phyloP scores from a whole-genome alignment of 345 rosid genomes.

The Camelina sativa region DNA sequence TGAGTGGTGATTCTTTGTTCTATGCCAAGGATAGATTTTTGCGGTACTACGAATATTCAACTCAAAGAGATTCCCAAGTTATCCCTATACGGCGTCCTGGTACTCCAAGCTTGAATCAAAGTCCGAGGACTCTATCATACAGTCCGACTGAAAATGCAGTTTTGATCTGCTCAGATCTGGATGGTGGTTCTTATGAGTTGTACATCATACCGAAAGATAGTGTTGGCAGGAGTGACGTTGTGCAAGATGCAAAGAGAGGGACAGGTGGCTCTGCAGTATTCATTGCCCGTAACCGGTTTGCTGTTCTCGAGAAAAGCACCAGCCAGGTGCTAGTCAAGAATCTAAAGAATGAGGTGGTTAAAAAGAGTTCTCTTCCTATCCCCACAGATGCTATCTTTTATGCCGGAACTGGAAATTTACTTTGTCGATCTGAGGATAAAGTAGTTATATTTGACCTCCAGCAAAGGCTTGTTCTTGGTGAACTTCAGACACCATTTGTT shows the following conservation, averaged over 20 bases:
- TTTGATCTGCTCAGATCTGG: slow-evolving; percentile 84
- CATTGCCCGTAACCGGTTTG: slow-evolving; percentile 87
- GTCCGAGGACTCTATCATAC: slow-evolving; percentile 89
- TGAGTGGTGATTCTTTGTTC: slow-evolving; percentile 75
- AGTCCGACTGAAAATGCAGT: slow-evolving; percentile 94
- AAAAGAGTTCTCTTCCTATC: slow-evolving; percentile 70
- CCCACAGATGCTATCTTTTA: slow-evolving; percentile 84
- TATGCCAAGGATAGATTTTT: slow-evolving; percentile 83
- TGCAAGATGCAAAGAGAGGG: slow-evolving; percentile 90
- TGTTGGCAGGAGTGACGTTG: slow-evolving; percentile 67
- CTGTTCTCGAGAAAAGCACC: slow-evolving; percentile 87
- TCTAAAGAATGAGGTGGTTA: slow-evolving; percentile 82
- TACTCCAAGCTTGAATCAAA: slow-evolving; percentile 73
- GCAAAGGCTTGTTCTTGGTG: slow-evolving; percentile 85
- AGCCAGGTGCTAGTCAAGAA: slow-evolving; percentile 82
- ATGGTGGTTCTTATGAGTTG: slow-evolving; percentile 93
- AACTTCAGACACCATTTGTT: slow-evolving; percentile 76
- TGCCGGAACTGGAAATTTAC: slow-evolving; percentile 89
- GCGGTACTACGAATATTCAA: slow-evolving; percentile 77
- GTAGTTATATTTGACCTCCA: slow-evolving; percentile 88
- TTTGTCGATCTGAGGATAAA: slow-evolving; percentile 88
- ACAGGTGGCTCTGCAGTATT: slow-evolving; percentile 82
- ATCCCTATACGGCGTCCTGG: slow-evolving; percentile 88
- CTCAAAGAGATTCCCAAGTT: slow-evolving; percentile 76
- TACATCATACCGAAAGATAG: slow-evolving; percentile 81